Conservation (phyloP, 768 basidiomycete genomes). For the Kwoniella dendrophila region DNA sequence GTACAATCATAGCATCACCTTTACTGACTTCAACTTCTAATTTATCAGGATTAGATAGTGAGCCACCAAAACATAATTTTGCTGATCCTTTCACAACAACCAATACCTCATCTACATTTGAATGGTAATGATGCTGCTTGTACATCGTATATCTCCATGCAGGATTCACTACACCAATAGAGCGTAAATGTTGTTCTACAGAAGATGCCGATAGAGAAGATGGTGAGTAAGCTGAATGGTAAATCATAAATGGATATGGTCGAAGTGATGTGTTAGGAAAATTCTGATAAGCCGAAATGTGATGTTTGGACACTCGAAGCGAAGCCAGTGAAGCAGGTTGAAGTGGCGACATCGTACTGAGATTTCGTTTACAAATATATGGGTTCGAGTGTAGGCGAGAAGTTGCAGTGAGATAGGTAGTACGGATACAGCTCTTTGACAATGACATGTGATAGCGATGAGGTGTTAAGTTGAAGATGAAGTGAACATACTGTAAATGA, state of each 20-base stretch:
- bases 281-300: slow-evolving; percentile 54
- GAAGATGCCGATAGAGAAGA: slow-evolving; percentile 6
- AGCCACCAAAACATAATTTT: slow-evolving; percentile 58
- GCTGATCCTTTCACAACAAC: slow-evolving; percentile 56
- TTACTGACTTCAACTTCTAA: slow-evolving; percentile 53
- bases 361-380: neutral
- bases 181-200: slow-evolving; percentile 56
- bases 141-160: slow-evolving; percentile 61
- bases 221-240: slow-evolving; percentile 43
- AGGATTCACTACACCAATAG: slow-evolving; percentile 56
- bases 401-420: neutral
- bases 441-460: neutral
- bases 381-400: neutral
- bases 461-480: neutral
- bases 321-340: slow-evolving; percentile 35
- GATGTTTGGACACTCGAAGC: slow-evolving; percentile 37
- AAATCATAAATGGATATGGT: slow-evolving; percentile 57
- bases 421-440: neutral
- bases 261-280: slow-evolving; percentile 58
- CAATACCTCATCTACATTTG: slow-evolving; percentile 59
- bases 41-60: slow-evolving; percentile 46
- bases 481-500: too few relatives aligned
- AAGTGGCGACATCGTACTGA: slow-evolving; percentile 10
- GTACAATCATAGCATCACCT: slow-evolving; percentile 59
- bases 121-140: slow-evolving; percentile 58